Evolutionary conservation across 129 eudicot species (phyloP), one percentile per base, ranked within the genome.

Genomic region (Flaveria sonorensis): DNA sequence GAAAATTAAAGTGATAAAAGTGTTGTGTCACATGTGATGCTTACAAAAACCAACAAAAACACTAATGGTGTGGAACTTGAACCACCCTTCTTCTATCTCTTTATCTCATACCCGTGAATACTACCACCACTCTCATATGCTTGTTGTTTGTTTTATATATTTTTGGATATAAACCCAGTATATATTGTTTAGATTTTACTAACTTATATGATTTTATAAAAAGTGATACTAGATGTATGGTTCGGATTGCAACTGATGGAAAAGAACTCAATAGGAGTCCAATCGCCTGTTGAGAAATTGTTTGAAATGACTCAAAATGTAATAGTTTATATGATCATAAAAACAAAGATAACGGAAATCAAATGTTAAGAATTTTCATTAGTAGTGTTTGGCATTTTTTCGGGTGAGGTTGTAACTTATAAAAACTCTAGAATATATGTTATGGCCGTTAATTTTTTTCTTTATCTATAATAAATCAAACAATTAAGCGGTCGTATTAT

Each of bases 31-130:
- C 67, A 77, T 60, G 66, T 24, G 39, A 60, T 15, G 39, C 39
- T 60, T 26, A 60, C 66, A 24, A 60, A 68, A 77, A 77, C 69
- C 69, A 69, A 77, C 81, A 55, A 55, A 75, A 0, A n/a, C 62
- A 63, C 50, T 71, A 71, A 71, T 71, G 26, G 19, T 71, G 76
- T 52, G 20, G 12, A 63, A 30, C 45, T 18, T 77, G 75, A 77
- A 68, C 75, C 60, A 68, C 81, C 59, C 81, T 77, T 77, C 69
- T 68, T 53, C 68, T 68, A 55, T 77, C 81, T 53, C 75, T 68
- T 68, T 77, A 77, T 77, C 81, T 26, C 59, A 68, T 68, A 55
- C 69, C 81, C 74, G 81, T 77, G 81, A 76, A 76, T 14, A 47
- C 20, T 52, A 63, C 32, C 18, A 14, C 13, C 75, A 70, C 46